Conservation (phyloP, 768 basidiomycete genomes). For the Macrolepiota fuliginosa region DNA sequence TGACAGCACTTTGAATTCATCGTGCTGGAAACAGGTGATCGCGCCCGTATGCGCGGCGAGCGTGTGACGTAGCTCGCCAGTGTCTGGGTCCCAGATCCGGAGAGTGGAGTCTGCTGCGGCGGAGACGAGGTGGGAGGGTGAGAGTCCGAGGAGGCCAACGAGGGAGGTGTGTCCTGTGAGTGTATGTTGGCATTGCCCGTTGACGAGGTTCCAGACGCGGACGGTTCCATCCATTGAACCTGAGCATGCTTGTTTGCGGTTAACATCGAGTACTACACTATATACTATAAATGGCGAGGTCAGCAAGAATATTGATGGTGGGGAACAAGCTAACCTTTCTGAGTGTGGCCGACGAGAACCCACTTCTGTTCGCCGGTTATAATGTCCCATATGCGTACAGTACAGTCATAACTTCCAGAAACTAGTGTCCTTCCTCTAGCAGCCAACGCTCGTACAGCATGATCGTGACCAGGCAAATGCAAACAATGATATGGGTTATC, state of each 20-base stretch:
- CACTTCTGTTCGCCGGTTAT: constrained; percentile 79
- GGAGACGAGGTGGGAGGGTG: constrained; percentile 87
- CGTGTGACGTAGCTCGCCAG: constrained; percentile 75
- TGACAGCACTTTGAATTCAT: constrained; percentile 95
- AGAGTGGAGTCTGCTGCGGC: constrained; percentile 96
- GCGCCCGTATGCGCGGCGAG: constrained; percentile 86
- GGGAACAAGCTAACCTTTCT: constrained; percentile 64
- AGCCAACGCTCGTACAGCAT: constrained; percentile 90
- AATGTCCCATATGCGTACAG: constrained; percentile 94
- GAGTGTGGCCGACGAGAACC: constrained; percentile 83
- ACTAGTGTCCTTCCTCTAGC: constrained; percentile 35
- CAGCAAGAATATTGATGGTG: background rate
- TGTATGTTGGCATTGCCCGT: constrained; percentile 75
- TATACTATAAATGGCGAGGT: constrained; percentile 58
- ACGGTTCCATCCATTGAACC: constrained; percentile 99
- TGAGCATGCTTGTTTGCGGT: constrained; percentile 88
- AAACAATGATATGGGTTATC: constrained; percentile 89
- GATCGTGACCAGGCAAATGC: constrained; percentile 84
- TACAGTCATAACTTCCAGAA: constrained; percentile 95
- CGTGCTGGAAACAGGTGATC: constrained; percentile 99
- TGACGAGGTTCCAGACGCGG: constrained; percentile 88
- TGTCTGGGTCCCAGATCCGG: constrained; percentile 90
- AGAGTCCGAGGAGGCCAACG: constrained; percentile 89
- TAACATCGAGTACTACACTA: constrained; percentile 87
- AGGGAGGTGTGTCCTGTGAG: constrained; percentile 92